A percentile compares a stretch with the other conserved stretches of the same genome.
phyloP scores from a whole-genome alignment of 2,329 filamentous ascomycete species.

The Phoma herbarum region DNA sequence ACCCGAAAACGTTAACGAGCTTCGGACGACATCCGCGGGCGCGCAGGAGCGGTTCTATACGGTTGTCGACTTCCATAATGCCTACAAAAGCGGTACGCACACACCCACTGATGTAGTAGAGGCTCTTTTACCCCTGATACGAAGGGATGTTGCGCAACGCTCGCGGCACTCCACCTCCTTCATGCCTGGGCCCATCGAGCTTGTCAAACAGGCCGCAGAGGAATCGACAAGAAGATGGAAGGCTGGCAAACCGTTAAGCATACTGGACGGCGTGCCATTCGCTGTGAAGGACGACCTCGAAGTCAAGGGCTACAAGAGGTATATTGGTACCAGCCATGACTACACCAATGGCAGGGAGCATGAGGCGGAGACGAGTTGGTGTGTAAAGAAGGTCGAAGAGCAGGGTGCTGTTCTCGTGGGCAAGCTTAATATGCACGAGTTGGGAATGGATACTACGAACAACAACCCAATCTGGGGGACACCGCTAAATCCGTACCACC shows the following conservation, averaged over 20 bases:
- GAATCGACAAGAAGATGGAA: constrained; percentile 78
- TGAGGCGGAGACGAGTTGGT: constrained; percentile 70
- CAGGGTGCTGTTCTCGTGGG: constrained; percentile 79
- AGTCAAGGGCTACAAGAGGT: constrained; percentile 73
- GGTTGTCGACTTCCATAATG: constrained; percentile 77
- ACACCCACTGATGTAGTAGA: constrained; percentile 78
- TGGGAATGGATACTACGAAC: constrained; percentile 83
- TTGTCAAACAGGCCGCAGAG: constrained; percentile 72
- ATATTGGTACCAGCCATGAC: constrained; percentile 70
- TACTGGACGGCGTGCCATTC: constrained; percentile 83
- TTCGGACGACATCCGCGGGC: constrained; percentile 30
- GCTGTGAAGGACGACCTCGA: constrained; percentile 84
- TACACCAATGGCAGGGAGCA: constrained; percentile 56
- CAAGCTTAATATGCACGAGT: constrained; percentile 81
- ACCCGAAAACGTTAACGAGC: constrained; percentile 31
- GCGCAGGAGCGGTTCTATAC: constrained; percentile 57
- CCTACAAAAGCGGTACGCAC: constrained; percentile 73
- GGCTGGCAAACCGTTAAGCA: constrained; percentile 69
- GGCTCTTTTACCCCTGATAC: constrained; percentile 74
- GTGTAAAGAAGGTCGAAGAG: constrained; percentile 74
- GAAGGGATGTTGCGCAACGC: constrained; percentile 62
- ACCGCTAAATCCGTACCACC: constrained; percentile 79
- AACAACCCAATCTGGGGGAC: constrained; percentile 81
- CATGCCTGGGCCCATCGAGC: constrained; percentile 70
- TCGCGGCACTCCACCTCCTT: constrained; percentile 76